Base-by-base conservation (phyloP, 192 early-diverging fungal species). In the Entrophospora sp. region DNA sequence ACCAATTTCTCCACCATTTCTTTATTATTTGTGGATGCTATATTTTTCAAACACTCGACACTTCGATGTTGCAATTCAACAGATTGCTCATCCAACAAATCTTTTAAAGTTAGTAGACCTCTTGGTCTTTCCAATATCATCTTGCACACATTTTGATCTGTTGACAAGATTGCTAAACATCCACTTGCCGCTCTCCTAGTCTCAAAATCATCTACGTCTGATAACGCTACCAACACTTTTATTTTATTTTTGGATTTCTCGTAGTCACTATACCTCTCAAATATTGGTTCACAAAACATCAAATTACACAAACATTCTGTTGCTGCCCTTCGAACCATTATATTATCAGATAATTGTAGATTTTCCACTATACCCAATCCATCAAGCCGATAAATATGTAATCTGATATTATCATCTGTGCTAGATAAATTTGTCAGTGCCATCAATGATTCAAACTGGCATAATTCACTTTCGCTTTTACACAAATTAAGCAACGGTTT, bases 221-320 rank as follows among this genome's bases (percentile, higher is more conserved):
- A 85, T 25, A 98, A 70, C 0, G 93, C 91, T 4, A 98, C 71
- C 69, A 95, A 75, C 42, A 96, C 74, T 55, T 89, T 86, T 38
- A 96, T 76, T 31, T 80, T 78, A 31, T 82, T 79, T 32, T 74
- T 75, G 24, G 79, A 59, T 24, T 52, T 68, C 52, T 72, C 53
- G 22, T 78, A 74, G 12, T 80, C 74, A 31, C 79, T 86, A 61
- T 91, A 98, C 0, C 76, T 58, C 44, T 86, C 85, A 81, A 91
- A 96, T 5, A 98, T 94, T 0, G 72, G 73, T 18, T 81, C 82
- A 59, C 85, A 81, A 71, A 89, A 89, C 43, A 95, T 88, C 90
- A 96, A 87, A 71, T 98, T 98, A 71, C 95, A 98, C 1, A 96
- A 61, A 0, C 87, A 77, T 71, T 98, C 95, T 0, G 94, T 93